A percentile compares a stretch with the other conserved stretches of the same genome.
phyloP scores from a whole-genome alignment of 805 yeast genomes.

The Cyberlindnera misumaiensis region DNA sequence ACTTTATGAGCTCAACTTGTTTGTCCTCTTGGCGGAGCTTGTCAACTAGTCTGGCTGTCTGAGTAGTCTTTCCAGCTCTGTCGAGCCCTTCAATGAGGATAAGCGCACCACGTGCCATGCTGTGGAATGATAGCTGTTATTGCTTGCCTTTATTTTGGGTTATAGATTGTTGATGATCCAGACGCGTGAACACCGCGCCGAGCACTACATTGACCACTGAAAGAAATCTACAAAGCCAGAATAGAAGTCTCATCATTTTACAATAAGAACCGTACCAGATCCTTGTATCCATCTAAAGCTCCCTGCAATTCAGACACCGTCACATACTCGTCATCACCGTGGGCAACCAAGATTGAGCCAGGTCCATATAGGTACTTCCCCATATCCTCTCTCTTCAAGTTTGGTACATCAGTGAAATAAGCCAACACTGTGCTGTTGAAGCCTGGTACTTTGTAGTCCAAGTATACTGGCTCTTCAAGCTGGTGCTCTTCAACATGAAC shows the following conservation, averaged over 20 bases:
- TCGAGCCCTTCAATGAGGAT: slow-evolving; percentile 91
- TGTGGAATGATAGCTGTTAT: too few relatives aligned
- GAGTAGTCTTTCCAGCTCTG: slow-evolving; percentile 92
- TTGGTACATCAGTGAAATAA: slow-evolving; percentile 49
- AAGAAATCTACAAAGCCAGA: neutral
- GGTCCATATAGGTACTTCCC: slow-evolving; percentile 56
- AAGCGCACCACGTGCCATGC: slow-evolving; percentile 51
- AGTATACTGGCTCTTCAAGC: slow-evolving; percentile 28
- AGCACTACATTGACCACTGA: neutral
- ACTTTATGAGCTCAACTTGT: slow-evolving; percentile 51
- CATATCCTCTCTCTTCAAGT: slow-evolving; percentile 25
- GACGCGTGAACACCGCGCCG: neutral
- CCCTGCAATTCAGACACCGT: slow-evolving; percentile 37
- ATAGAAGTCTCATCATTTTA: neutral
- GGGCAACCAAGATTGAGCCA: slow-evolving; percentile 57
- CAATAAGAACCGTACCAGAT: slow-evolving; percentile 14
- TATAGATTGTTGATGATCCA: too few relatives aligned
- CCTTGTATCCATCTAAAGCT: slow-evolving; percentile 49
- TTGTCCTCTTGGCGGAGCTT: slow-evolving; percentile 25
- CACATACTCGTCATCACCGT: slow-evolving; percentile 49
- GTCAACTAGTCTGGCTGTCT: slow-evolving; percentile 39
- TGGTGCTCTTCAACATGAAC: slow-evolving; percentile 18
- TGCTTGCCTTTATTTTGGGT: too few relatives aligned
- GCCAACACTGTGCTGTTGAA: slow-evolving; percentile 47
- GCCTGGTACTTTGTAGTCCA: slow-evolving; percentile 56